Conservation (phyloP, 768 basidiomycete species). For the Suillus clintonianus region DNA sequence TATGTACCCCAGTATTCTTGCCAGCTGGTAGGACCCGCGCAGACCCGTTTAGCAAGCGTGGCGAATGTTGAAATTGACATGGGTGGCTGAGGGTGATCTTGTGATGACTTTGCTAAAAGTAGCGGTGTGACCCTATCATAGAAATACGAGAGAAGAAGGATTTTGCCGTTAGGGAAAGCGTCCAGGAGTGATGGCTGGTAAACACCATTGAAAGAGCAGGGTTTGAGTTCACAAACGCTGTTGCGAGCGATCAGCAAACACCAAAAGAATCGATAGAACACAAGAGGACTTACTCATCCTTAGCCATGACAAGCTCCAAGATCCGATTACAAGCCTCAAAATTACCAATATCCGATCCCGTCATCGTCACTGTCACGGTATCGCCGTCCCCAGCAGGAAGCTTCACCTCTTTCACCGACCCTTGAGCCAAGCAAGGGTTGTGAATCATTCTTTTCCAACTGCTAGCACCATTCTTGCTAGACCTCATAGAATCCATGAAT, state of each 20-base stretch:
- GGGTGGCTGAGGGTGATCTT: conserved; percentile 21
- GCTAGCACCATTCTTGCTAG: conserved; percentile 6
- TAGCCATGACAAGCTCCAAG: conserved; percentile 88
- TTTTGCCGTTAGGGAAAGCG: conserved; percentile 81
- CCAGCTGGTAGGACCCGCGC: conserved; percentile 69
- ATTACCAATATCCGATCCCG: conserved; percentile 75
- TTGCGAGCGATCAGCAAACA: neutral
- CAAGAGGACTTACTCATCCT: conserved; percentile 74
- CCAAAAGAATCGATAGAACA: neutral
- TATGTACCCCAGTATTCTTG: conserved; percentile 45
- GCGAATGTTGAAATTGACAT: conserved; percentile 62
- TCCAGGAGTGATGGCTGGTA: conserved; percentile 94
- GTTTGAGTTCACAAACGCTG: conserved; percentile 86
- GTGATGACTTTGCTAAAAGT: conserved; percentile 37
- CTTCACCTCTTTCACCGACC: conserved; percentile 62
- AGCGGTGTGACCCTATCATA: conserved; percentile 91
- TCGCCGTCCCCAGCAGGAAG: conserved; percentile 50
- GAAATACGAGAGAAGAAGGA: conserved; percentile 96
- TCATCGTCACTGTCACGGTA: conserved; percentile 74
- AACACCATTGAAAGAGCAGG: conserved; percentile 96
- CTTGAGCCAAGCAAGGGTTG: conserved; percentile 83
- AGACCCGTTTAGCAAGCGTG: conserved; percentile 68
- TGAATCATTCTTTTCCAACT: conserved; percentile 20
- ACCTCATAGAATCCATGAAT: conserved; percentile 66
- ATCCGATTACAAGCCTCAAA: conserved; percentile 87